Conservation (phyloP, 306 rosid species). For the Cucurbita moschata region DNA sequence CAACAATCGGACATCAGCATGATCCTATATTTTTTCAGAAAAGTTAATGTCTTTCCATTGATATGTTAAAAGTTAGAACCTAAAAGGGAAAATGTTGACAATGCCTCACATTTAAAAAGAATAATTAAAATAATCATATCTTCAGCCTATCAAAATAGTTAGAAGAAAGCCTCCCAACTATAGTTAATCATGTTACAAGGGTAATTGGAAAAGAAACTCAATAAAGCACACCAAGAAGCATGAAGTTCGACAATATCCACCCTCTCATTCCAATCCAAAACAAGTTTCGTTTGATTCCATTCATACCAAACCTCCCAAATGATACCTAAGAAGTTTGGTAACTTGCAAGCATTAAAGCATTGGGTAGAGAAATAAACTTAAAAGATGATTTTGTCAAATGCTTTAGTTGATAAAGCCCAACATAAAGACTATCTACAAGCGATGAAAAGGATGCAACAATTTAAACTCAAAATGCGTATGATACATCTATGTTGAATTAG, state of each 20-base stretch:
- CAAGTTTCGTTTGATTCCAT: not conserved
- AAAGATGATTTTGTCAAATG: too few relatives aligned
- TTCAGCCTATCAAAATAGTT: not conserved
- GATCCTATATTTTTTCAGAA: not conserved
- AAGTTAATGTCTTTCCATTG: not conserved
- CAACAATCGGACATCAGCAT: constrained; percentile 14
- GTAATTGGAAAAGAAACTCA: not conserved
- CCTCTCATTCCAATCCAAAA: not conserved
- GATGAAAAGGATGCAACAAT: too few relatives aligned
- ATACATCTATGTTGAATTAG: not conserved
- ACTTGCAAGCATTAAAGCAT: too few relatives aligned
- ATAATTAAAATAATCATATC: not conserved
- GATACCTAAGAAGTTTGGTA: not conserved
- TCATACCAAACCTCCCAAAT: not conserved
- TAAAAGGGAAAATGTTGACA: not conserved
- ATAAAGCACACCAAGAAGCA: not conserved
- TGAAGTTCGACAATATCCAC: not conserved
- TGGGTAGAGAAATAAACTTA: too few relatives aligned
- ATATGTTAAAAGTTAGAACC: not conserved
- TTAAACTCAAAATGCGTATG: not conserved
- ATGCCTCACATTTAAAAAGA: not conserved
- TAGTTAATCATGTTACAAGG: not conserved
- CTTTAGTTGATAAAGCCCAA: too few relatives aligned
- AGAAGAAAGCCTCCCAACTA: not conserved
- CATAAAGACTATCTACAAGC: too few relatives aligned